Base-by-base conservation (phyloP, 768 basidiomycete species). In the Pleurotus pulmonarius region DNA sequence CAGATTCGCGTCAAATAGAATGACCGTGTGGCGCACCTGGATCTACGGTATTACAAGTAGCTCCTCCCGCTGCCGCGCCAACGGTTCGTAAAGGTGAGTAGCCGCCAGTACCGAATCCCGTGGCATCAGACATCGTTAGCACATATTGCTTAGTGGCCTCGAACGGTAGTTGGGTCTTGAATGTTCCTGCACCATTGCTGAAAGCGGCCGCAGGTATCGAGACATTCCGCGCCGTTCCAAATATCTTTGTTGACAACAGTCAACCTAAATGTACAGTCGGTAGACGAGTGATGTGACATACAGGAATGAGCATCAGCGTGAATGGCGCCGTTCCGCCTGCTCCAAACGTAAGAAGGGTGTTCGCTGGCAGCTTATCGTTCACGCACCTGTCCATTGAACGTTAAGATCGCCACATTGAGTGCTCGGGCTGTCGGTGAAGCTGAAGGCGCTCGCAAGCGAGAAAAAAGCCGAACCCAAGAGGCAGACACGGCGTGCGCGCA, bases 21-120 rank as follows among this genome's bases (percentile, higher is more conserved):
- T 34, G 55, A 3, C 57, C 18, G 40, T 43, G 68, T 63, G 43
- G 29, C 55, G 63, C 52, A 75, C 74, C 67, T 44, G 81, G 76
- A 61, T 69, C 65, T 9, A 73, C 71, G 0, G 79, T 80, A 58
- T 82, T 73, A 68, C 89, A 91, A 13, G 60, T 68, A 11, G 29
- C 29, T 11, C 76, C 78, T 12, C 77, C 76, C 24, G 73, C 64
- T 2, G 83, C 75, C 8, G 68, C 54, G 40, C 75, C 81, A 13
- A 84, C 82, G 1, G 72, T 75, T 40, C 85, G 60, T 5, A 87
- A 47, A 8, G 54, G 41, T 37, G 82, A 78, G 22, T 75, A 73
- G 20, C 87, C 90, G 3, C 89, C 90, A 8, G 83, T 73, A 43
- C 73, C 87, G 64, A 86, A 89, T 1, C 87, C 88, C 24, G 79